Evolutionary conservation across 106 monocot species (phyloP).

Genomic region (Dioscorea dumetorum): DNA sequence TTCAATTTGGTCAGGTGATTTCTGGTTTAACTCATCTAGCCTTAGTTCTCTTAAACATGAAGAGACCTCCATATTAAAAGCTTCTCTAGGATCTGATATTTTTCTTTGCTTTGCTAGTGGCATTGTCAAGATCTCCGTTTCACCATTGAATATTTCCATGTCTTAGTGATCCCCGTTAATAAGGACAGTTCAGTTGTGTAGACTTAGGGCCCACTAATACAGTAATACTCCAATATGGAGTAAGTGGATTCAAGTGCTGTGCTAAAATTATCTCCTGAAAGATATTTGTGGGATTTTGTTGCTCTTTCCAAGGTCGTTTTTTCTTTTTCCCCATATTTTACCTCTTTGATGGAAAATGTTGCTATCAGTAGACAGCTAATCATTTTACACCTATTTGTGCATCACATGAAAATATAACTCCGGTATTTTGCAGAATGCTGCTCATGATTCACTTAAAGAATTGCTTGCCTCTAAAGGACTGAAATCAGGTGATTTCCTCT

Average conservation of each 20-base stretch:
- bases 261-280: background rate
- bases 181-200: too few relatives aligned
- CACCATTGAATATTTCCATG: too few relatives aligned
- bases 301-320: too few relatives aligned
- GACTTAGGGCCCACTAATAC: too few relatives aligned
- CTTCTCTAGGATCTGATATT: background rate
- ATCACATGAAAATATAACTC: background rate
- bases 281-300: background rate
- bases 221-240: too few relatives aligned
- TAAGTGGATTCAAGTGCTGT: background rate
- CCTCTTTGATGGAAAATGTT: too few relatives aligned
- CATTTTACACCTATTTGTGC: too few relatives aligned
- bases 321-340: too few relatives aligned
- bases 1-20: conserved; percentile 87
- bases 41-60: background rate
- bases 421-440: conserved; percentile 33
- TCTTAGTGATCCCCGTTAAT: too few relatives aligned
- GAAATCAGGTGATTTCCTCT: conserved; percentile 23
- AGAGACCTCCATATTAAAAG: background rate
- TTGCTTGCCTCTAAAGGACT: conserved; percentile 7
- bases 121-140: too few relatives aligned
- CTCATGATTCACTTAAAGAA: conserved; percentile 25
- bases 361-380: too few relatives aligned
- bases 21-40: background rate
- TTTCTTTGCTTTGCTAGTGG: background rate